A percentile compares a stretch with the other conserved stretches of the same genome.
These are phyloP conservation scores for Sungouiella blattae DNA, from an alignment of 805 yeast genomes.

Conservation along the genomic window DNA sequence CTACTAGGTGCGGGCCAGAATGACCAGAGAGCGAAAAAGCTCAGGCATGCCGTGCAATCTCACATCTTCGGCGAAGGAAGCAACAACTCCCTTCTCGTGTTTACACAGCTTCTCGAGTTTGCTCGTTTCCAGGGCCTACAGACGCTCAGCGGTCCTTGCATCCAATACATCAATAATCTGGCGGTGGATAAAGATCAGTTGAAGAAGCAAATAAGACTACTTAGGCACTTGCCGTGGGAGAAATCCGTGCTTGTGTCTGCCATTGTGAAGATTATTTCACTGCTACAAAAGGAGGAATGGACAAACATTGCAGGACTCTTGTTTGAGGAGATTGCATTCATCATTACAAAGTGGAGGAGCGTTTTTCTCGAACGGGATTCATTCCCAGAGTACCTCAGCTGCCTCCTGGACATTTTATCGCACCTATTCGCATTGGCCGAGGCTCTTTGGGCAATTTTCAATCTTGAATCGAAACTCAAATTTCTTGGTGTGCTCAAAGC, in stretches of 20 bases:
- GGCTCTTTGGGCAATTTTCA: background rate
- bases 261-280: background rate
- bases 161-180: background rate
- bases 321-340: background rate
- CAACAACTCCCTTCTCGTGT: constrained; percentile 4
- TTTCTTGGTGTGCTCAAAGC: constrained; percentile 13
- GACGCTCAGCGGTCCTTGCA: background rate
- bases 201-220: background rate
- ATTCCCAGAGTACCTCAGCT: background rate
- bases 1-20: constrained; percentile 3
- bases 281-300: background rate
- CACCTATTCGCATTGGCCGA: background rate
- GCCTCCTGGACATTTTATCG: background rate
- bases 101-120: constrained; percentile 3
- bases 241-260: background rate
- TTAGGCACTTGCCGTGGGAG: background rate
- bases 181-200: background rate
- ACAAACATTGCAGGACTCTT: background rate
- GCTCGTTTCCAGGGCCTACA: constrained; percentile 5
- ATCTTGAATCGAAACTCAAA: constrained; percentile 8
- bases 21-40: constrained; percentile 5
- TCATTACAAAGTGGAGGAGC: background rate
- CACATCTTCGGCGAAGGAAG: constrained; percentile 7
- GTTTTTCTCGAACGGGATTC: background rate
- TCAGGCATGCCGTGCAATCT: constrained; percentile 8